Evolutionary conservation across 1,284 basidiomycete species (phyloP).

Genomic region (Trichosporon ovoides): DNA sequence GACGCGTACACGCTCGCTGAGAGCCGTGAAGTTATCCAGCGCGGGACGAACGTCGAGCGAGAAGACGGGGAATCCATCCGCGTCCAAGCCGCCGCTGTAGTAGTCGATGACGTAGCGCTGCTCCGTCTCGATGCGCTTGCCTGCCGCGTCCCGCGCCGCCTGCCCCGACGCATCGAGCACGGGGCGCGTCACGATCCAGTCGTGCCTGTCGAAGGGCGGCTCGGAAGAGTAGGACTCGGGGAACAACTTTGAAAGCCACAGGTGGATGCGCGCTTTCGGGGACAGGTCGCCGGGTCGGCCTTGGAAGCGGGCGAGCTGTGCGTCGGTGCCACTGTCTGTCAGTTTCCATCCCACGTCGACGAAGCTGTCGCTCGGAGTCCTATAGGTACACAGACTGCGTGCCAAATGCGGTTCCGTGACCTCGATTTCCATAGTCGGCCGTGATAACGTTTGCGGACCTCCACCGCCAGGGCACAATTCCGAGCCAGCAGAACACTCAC

Average conservation of each 20-base stretch:
- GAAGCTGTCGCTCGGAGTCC: too few relatives aligned
- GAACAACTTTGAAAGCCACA: constrained; percentile 78
- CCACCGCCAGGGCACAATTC: neutral
- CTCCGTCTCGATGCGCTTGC: constrained; percentile 22
- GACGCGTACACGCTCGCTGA: constrained; percentile 64
- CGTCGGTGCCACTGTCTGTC: constrained; percentile 48
- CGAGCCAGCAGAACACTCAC: constrained; percentile 26
- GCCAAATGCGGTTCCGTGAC: too few relatives aligned
- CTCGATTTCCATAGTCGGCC: too few relatives aligned
- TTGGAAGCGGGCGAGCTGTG: constrained; percentile 73
- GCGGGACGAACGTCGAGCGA: constrained; percentile 87
- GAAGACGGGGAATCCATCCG: constrained; percentile 84
- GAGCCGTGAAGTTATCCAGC: constrained; percentile 67
- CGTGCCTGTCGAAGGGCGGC: constrained; percentile 96
- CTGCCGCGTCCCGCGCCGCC: constrained; percentile 35
- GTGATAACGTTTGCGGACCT: too few relatives aligned
- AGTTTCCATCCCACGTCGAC: neutral
- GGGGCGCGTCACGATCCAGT: constrained; percentile 84
- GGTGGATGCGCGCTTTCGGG: constrained; percentile 77
- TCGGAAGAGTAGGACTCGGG: constrained; percentile 81
- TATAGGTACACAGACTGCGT: neutral
- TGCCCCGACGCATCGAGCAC: constrained; percentile 55
- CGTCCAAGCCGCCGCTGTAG: constrained; percentile 78
- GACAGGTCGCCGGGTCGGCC: constrained; percentile 78
- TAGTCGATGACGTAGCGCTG: constrained; percentile 96